phyloP scores from a whole-genome alignment of 1,139 yeast genomes.

The Sugiyamaella neomexicana region DNA sequence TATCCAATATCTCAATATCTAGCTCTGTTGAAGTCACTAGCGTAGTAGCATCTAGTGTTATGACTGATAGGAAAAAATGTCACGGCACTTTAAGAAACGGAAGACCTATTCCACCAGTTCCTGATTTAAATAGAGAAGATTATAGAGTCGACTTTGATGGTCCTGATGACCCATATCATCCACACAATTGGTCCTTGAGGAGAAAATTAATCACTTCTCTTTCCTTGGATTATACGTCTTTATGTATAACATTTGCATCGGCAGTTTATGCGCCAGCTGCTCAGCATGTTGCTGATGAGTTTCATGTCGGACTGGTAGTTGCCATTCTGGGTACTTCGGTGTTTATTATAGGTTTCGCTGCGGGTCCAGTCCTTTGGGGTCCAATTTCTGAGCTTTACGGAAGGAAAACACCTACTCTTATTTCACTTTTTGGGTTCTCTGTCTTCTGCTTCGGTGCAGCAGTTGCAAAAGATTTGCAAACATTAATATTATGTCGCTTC shows the following conservation, averaged over 20 bases:
- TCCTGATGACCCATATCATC: conserved; percentile 51
- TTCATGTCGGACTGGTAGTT: conserved; percentile 36
- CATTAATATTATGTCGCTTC: conserved; percentile 69
- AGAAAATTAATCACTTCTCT: conserved; percentile 39
- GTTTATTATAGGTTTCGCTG: conserved; percentile 79
- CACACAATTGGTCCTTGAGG: conserved; percentile 48
- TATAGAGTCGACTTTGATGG: conserved; percentile 56
- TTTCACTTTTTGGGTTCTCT: conserved; percentile 57
- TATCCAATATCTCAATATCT: too few relatives aligned
- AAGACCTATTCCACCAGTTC: conserved; percentile 52
- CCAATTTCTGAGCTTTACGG: conserved; percentile 78
- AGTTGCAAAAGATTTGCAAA: conserved; percentile 68
- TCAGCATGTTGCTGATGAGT: conserved; percentile 34
- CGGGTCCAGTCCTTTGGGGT: conserved; percentile 81
- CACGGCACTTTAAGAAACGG: conserved; percentile 46
- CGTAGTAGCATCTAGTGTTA: neutral
- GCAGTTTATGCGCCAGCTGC: conserved; percentile 46
- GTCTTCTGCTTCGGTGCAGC: conserved; percentile 71
- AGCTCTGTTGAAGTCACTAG: neutral
- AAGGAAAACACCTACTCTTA: conserved; percentile 56
- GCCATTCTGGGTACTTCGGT: conserved; percentile 60
- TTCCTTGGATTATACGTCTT: conserved; percentile 42
- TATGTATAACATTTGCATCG: conserved; percentile 46
- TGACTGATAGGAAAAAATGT: neutral
- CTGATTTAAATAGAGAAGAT: conserved; percentile 42